Base-by-base conservation (phyloP, 768 basidiomycete species). In the Asterophora parasitica region DNA sequence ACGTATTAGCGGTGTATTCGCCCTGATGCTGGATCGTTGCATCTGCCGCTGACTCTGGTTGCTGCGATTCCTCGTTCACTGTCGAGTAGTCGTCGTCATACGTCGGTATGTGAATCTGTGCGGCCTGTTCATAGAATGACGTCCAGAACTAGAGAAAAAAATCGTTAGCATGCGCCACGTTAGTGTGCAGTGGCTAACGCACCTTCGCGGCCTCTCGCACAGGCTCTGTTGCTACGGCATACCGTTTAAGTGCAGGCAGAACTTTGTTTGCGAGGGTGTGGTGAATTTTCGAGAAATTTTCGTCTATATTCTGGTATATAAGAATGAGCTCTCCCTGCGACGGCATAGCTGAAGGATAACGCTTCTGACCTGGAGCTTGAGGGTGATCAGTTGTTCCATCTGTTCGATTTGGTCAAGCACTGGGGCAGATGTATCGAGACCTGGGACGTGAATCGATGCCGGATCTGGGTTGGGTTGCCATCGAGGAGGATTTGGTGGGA, bases 101-200 rank as follows among this genome's bases (percentile, higher is more conserved):
- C 1, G 81, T 81, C 4, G 86, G 83, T 36, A 93, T 85, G 33
- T 84, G 81, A 23, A 92, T 85, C 57, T 91, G 85, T 3, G 95
- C 94, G 7, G 93, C 92, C 50, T 88, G 81, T 60, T 97, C 93
- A 61, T 93, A 97, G 74, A 99, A 98, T 0, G 89, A 86, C 4
- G 85, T 85, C 94, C 95, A 98, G 64, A 97, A 97, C 94, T 95
- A 58, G 12, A 36, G 7, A n/a, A 39, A 36, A 10, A n/a, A 39
- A 6, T 16, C n/a, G 3, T 50, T 27, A 46, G 34, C 12, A 28
- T 16, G 26, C 28, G n/a, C 6, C 13, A 42, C 16, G 19, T 13
- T 13, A 27, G 13, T 20, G 19, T n/a, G 11, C 5, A 27, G 3
- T 28, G 19, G 20, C 2, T 7, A 0, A 67, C 81, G 48, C 56